A percentile compares a stretch with the other conserved stretches of the same genome.
Evolutionary conservation across 352 stramenopile genomes (phyloP).

Genomic region (Globisporangium nunn): DNA sequence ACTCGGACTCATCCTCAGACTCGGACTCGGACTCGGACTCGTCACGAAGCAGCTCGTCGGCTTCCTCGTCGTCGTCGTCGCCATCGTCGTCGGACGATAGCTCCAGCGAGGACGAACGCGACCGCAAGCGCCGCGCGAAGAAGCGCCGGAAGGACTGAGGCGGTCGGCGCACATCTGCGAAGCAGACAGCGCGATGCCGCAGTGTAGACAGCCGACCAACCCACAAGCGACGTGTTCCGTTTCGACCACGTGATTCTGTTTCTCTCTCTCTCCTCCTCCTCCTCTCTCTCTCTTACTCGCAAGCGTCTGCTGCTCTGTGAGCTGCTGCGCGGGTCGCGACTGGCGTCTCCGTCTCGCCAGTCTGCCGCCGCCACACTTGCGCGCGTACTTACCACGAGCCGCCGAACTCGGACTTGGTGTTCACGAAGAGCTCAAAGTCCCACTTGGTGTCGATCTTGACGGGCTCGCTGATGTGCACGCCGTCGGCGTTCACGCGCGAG

Average conservation of each 20-base stretch:
- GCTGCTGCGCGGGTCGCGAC: too few species aligned
- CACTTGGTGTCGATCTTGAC: slow-evolving; percentile 95
- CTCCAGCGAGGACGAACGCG: slow-evolving; percentile 11
- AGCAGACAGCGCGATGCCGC: background rate
- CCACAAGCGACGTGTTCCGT: background rate
- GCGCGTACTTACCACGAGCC: slow-evolving; percentile 73
- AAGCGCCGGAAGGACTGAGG: slow-evolving; percentile 31
- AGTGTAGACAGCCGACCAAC: background rate
- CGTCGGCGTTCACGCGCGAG: slow-evolving; percentile 89
- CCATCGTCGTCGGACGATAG: slow-evolving; percentile 15
- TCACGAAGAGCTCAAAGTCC: slow-evolving; percentile 84
- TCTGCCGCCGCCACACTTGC: background rate
- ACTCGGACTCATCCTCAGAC: slow-evolving; percentile 9
- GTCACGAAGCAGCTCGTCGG: slow-evolving; percentile 1
- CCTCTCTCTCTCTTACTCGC: background rate
- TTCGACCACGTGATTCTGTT: background rate
- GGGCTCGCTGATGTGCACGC: slow-evolving; percentile 89
- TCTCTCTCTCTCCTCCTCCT: background rate
- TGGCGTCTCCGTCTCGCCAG: background rate
- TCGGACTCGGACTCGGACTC: slow-evolving; percentile 28
- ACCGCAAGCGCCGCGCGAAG: slow-evolving; percentile 25
- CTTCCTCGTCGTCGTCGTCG: slow-evolving; percentile 18
- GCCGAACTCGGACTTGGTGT: slow-evolving; percentile 85
- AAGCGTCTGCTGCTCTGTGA: too few species aligned
- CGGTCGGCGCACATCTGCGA: background rate